A percentile compares a stretch with the other conserved stretches of the same genome.
Conservation (phyloP, 2,329 filamentous ascomycete genomes). For the Chaetomiaceae sp. region DNA sequence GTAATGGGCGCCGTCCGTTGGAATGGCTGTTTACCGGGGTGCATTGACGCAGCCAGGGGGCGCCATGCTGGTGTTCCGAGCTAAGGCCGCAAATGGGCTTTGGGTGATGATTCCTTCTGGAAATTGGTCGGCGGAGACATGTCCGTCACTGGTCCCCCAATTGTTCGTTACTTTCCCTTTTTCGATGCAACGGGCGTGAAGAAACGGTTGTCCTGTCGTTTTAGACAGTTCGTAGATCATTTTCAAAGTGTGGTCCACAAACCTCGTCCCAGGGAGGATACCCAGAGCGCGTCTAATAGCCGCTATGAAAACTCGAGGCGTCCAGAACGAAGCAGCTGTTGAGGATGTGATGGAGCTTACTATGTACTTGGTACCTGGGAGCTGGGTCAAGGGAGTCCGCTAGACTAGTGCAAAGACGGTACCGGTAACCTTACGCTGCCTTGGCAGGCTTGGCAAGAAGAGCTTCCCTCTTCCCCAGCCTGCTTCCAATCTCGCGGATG, state of each 20-base stretch:
- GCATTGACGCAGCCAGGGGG: conserved; percentile 14
- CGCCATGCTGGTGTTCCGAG: conserved; percentile 23
- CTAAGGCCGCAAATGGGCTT: conserved; percentile 24
- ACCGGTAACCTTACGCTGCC: conserved; percentile 3
- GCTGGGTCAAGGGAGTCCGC: conserved; percentile 14
- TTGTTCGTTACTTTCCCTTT: conserved; percentile 9
- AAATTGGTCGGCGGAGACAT: conserved; percentile 22
- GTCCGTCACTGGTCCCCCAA: conserved; percentile 3
- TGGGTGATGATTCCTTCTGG: conserved; percentile 18
- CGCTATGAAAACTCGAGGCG: too few relatives aligned
- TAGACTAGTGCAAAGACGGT: conserved; percentile 16
- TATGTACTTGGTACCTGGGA: too few relatives aligned
- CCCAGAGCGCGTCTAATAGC: too few relatives aligned
- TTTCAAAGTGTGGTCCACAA: too few relatives aligned
- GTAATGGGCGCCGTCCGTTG: neutral
- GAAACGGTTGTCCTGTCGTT: conserved; percentile 9
- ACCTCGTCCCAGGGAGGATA: too few relatives aligned
- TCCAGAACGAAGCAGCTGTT: too few relatives aligned
- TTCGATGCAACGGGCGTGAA: too few relatives aligned
- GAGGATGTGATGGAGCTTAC: too few relatives aligned
- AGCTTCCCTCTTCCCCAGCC: neutral
- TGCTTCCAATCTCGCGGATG: neutral
- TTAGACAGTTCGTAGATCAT: too few relatives aligned
- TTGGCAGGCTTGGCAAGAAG: conserved; percentile 5
- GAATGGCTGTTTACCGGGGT: conserved; percentile 19